Evolutionary conservation across 129 eudicot genomes (phyloP).

Genomic region (Apium graveolens): DNA sequence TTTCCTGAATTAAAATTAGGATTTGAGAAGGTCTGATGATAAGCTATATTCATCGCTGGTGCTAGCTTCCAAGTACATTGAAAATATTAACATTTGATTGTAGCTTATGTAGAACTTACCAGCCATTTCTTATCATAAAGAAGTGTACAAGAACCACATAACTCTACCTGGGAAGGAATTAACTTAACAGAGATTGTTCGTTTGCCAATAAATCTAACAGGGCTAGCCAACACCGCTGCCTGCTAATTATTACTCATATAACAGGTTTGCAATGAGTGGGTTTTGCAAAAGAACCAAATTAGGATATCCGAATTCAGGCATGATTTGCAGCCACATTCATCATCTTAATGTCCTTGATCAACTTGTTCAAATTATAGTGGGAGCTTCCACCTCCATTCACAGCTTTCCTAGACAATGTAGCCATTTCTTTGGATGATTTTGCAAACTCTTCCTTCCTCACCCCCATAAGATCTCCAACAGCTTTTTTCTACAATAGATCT

Average conservation of each 20-base stretch:
- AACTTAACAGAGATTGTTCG: not conserved
- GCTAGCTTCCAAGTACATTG: too few species aligned
- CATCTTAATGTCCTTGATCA: constrained; percentile 31
- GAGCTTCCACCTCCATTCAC: constrained; percentile 42
- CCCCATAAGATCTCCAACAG: constrained; percentile 54
- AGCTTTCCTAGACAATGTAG: constrained; percentile 27
- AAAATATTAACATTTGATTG: not conserved
- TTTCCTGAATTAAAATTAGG: too few species aligned
- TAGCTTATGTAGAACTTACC: not conserved
- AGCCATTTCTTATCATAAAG: not conserved
- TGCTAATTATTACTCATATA: not conserved
- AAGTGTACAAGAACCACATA: not conserved
- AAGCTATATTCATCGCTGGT: too few species aligned
- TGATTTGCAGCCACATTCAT: not conserved
- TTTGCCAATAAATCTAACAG: not conserved
- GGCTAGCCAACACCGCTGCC: not conserved
- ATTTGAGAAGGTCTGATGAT: too few species aligned
- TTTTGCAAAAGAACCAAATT: not conserved
- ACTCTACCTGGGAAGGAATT: too few species aligned
- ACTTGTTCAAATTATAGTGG: constrained; percentile 22
- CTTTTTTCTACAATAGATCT: constrained; percentile 30
- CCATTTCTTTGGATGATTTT: constrained; percentile 27
- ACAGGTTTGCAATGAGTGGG: not conserved
- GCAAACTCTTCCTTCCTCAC: constrained; percentile 30
- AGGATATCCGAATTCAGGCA: not conserved